Percentiles rank a stretch among this genome's conserved stretches.
Evolutionary conservation across 2,329 filamentous ascomycete species (phyloP).

Genomic region (Monosporascus sp.): DNA sequence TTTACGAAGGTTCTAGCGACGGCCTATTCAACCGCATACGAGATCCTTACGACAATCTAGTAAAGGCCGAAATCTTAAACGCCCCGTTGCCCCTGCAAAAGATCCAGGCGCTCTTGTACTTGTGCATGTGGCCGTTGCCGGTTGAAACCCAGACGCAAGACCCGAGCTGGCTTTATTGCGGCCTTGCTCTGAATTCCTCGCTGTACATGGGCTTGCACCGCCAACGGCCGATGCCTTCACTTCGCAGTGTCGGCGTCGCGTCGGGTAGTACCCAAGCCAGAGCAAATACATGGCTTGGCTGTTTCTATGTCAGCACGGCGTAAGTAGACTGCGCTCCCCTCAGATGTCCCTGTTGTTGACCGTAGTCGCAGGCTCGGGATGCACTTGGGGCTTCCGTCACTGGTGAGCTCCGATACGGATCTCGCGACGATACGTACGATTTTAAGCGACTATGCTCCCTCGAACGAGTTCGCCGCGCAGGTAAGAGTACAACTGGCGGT

Average conservation of each 20-base stretch:
- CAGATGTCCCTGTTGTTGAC: not conserved
- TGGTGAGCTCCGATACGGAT: conserved; percentile 21
- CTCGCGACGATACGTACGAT: conserved; percentile 16
- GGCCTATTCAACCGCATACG: conserved; percentile 16
- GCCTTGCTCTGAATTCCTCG: conserved; percentile 24
- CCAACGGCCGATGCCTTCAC: conserved; percentile 11
- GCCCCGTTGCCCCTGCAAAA: conserved; percentile 21
- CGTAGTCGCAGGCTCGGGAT: conserved; percentile 18
- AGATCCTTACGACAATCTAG: conserved; percentile 16
- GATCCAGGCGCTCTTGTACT: conserved; percentile 23
- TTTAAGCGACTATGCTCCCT: conserved; percentile 15
- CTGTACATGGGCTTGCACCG: conserved; percentile 23
- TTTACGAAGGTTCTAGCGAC: too few relatives aligned
- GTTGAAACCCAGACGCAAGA: conserved; percentile 18
- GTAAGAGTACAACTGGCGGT: conserved; percentile 21
- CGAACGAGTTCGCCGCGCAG: conserved; percentile 19
- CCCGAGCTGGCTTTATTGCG: conserved; percentile 26
- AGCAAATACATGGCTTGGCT: conserved; percentile 25
- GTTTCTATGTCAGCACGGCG: conserved; percentile 24
- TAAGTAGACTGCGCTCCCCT: conserved; percentile 8
- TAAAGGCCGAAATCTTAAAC: conserved; percentile 14
- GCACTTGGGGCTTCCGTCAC: conserved; percentile 22
- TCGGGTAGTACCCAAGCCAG: conserved; percentile 16
- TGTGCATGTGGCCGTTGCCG: conserved; percentile 24
- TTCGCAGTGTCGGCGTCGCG: conserved; percentile 10